Base-by-base conservation (phyloP, 805 yeast species). In the Lipomyces kockii region DNA sequence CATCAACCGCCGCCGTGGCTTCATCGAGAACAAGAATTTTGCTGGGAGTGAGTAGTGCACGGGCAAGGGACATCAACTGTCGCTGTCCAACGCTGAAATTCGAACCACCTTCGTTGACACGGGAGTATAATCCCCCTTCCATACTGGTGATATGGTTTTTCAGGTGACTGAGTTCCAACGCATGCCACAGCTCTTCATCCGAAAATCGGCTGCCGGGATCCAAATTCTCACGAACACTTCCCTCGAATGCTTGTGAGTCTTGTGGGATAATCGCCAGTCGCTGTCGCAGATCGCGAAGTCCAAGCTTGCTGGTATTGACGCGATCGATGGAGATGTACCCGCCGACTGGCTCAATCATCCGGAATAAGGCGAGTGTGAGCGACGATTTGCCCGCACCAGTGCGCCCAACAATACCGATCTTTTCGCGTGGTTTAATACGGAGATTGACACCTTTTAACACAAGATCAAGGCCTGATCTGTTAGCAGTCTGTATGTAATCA, bases 361-460 rank as follows among this genome's bases (percentile, higher is more conserved):
- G 81, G 82, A 91, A 92, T 39, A 92, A 79, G 0, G 97, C 96
- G 74, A 91, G 80, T 0, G 97, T 89, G 74, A 92, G 82, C 0
- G 97, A 89, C 0, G 95, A 89, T 76, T 92, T 92, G 71, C 98
- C 98, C 1, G 98, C 97, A 71, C 98, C 98, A 0, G 98, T 93
- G 76, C 98, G 85, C 25, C 98, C 98, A 63, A 93, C 98, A 78
- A 93, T 92, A 69, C 98, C 98, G 75, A 93, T 82, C 77, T 93
- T 94, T 76, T 93, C 98, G 65, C 84, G 81, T 0, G 92, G 86
- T 52, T 85, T 83, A 71, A 93, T 86, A 8, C 83, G 79, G 22
- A 94, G 75, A 64, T 81, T 83, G 72, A 94, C 84, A 63, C 87
- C 80, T 72, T 87, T 89, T 78, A 93, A 82, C 2, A 91, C 95